Conservation (phyloP, 1,284 basidiomycete genomes). For the Tranzscheliella williamsii region DNA sequence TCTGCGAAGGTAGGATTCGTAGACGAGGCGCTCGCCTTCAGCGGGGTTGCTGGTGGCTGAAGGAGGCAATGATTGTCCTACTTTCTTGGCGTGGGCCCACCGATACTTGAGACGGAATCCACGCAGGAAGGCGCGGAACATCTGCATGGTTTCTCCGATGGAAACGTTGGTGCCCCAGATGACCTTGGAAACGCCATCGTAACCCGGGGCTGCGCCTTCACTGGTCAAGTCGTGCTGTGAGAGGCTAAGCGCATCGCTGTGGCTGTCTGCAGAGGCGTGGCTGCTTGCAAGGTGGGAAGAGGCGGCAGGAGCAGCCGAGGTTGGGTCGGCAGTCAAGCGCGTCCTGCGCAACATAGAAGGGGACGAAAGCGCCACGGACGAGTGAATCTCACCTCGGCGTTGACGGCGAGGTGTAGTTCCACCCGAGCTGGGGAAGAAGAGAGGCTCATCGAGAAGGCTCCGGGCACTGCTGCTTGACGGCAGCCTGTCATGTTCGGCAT, state of each 20-base stretch:
- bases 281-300: constrained; percentile 76
- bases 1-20: constrained; percentile 79
- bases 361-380: constrained; percentile 43
- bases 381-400: constrained; percentile 57
- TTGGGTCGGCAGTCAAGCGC: constrained; percentile 3
- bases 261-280: constrained; percentile 69
- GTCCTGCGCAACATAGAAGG: constrained; percentile 33
- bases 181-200: constrained; percentile 72
- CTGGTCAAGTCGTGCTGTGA: constrained; percentile 45
- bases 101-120: constrained; percentile 95
- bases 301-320: constrained; percentile 57
- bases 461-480: constrained; percentile 41
- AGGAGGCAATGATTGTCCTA: constrained; percentile 64
- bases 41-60: constrained; percentile 30
- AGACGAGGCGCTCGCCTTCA: constrained; percentile 65
- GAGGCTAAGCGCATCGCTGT: constrained; percentile 68
- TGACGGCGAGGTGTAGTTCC: constrained; percentile 49
- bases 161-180: constrained; percentile 98
- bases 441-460: constrained; percentile 42
- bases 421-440: constrained; percentile 58
- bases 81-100: constrained; percentile 72
- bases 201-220: constrained; percentile 26
- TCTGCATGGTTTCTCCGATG: constrained; percentile 83
- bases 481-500: constrained; percentile 24
- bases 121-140: constrained; percentile 83